Base-by-base conservation (phyloP, 1,284 basidiomycete species). In the Cutaneotrichosporon cavernicola region DNA sequence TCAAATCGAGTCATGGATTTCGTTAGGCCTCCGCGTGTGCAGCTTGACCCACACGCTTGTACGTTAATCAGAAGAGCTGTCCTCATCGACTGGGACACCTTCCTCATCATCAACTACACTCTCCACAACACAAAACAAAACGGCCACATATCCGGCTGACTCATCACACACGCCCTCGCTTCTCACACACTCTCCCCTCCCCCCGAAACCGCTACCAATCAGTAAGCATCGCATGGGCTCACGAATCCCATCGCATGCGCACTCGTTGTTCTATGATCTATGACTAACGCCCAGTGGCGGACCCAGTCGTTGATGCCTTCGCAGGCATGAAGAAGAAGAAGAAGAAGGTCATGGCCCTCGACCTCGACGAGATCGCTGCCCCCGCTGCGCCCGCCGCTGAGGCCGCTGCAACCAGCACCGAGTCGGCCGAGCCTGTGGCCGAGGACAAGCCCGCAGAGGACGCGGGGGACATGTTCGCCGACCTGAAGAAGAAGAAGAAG, bases 401-500 rank as follows among this genome's bases (percentile, higher is more conserved):
- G 56, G 68, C 72, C 62, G 70, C 75, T 61, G 69, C 70, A 65
- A 64, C 75, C 60, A 71, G 73, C 49, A 69, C 73, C 26, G 65
- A 72, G 32, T 75, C 78, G 8, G 67, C 73, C 30, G 69, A 71
- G 16, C 63, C 69, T 7, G 66, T 65, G n/a, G 66, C 66, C 61
- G 70, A 58, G 1, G 73, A 73, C 46, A 67, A 65, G 60, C 69
- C 73, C 10, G 73, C 72, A 3, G 73, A 72, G 63, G 75, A 73
- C 53, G 67, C 65, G 11, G 72, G 70, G 30, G 74, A 81, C 63
- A 65, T 83, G 77, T 84, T 84, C 63, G 82, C 80, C 53, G 83
- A 84, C 69, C 72, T 84, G 72, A 84, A 84, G 78, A 84, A 84
- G 81, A 84, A 84, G 78, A 81, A 80, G 73, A 81, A 81, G 73